Evolutionary conservation across 75 land plant genomes (phyloP), one percentile per base, ranked within the genome.

Genomic region (Cryptomeria japonica): DNA sequence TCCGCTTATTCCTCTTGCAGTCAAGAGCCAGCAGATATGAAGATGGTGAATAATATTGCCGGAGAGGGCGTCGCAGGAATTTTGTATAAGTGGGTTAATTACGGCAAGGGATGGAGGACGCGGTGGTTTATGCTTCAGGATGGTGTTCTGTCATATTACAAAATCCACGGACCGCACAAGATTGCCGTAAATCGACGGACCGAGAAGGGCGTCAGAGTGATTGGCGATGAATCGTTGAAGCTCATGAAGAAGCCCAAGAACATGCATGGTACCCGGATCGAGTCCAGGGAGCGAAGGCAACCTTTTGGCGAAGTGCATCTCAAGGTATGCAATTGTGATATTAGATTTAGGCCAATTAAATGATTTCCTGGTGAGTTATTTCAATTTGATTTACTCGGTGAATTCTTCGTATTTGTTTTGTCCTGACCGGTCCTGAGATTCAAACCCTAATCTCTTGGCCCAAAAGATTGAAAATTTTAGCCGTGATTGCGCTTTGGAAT

Each of bases 11-110:
- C 87, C 6, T 61, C 28, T 78, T 18, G 68, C 61, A 88, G 70
- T 44, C 44, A 22, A 8, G 37, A 87, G 37, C 37, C 88, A 42
- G 80, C 42, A 38, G 46, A 38, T 34, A 55, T 39, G 47, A 70
- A 75, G 55, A 91, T 84, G 83, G 88, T 90, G 42, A 93, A 91
- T 61, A 93, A 88, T 41, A 87, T 89, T 44, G 90, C 87, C 25
- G 93, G 91, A 16, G 87, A 88, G 15, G 89, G 92, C 41, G 91
- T 93, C 32, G 97, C 92, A 16, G 99, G 99, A 64, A 91, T 96
- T 85, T 61, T 98, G 89, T 92, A 94, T 72, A 98, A 98, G 88
- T 98, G 99, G 99, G 99, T 98, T 88, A 98, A 98, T 85, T 96
- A 94, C 68, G 99, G 99, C 42, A 97, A 93, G 90, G 97, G 99